Conservation (phyloP, 225 moss, liverwort and hornwort genomes). For the Polytrichum commune region DNA sequence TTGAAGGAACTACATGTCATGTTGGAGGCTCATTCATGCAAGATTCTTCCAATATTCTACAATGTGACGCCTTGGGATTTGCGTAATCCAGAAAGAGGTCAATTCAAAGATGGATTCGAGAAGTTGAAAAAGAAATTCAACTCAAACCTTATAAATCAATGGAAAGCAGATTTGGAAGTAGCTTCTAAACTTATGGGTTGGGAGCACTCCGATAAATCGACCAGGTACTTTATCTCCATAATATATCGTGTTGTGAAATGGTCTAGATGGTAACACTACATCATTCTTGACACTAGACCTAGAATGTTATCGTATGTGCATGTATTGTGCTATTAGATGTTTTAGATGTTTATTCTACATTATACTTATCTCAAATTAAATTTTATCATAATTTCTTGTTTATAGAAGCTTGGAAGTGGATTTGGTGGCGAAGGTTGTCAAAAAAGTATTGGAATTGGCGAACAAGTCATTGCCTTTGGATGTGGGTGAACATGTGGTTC, state of each 20-base stretch:
- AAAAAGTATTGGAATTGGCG: not conserved
- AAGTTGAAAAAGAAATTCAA: not conserved
- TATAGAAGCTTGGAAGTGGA: not conserved
- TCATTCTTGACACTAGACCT: not conserved
- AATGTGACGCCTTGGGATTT: not conserved
- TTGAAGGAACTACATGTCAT: constrained; percentile 3
- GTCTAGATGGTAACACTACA: not conserved
- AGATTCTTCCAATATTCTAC: not conserved
- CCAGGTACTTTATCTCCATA: not conserved
- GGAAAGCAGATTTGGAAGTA: constrained; percentile 3
- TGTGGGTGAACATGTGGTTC: not conserved
- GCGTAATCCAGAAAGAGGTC: not conserved
- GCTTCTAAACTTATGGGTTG: not conserved
- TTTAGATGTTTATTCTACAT: not conserved
- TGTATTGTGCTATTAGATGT: not conserved
- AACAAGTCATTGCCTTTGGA: not conserved
- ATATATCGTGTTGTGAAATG: not conserved
- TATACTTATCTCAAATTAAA: not conserved
- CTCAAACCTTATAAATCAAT: not conserved
- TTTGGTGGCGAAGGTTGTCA: not conserved
- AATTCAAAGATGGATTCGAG: not conserved
- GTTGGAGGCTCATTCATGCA: not conserved
- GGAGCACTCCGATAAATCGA: not conserved
- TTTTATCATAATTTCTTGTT: not conserved
- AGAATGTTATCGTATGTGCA: too few relatives aligned